Conservation (phyloP, 441 rosid genomes). For the Raphanus hybrid region DNA sequence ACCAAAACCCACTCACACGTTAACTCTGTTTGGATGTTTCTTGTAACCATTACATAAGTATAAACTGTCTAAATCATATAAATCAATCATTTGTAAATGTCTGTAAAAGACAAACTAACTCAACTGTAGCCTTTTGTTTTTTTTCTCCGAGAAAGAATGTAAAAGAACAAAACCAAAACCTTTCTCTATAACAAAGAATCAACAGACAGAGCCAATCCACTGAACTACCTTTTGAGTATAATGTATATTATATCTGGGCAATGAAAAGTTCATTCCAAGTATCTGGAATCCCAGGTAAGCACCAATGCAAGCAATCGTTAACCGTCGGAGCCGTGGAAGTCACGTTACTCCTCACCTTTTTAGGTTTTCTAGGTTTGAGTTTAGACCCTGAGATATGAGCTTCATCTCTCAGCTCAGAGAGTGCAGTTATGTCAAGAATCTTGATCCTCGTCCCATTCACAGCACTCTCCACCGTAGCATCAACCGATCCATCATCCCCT, state of each 20-base stretch:
- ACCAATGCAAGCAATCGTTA: slow-evolving; percentile 82
- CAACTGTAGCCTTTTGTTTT: not conserved
- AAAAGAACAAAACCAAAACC: not conserved
- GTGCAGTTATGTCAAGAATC: slow-evolving; percentile 67
- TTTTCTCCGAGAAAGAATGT: slow-evolving; percentile 16
- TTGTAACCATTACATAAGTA: not conserved
- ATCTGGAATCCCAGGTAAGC: slow-evolving; percentile 75
- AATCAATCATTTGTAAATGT: not conserved
- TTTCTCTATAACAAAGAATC: slow-evolving; percentile 36
- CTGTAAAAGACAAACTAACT: no score
- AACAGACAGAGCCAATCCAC: slow-evolving; percentile 17
- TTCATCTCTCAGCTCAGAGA: slow-evolving; percentile 74
- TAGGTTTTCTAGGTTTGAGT: slow-evolving; percentile 45
- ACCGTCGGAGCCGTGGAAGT: slow-evolving; percentile 31
- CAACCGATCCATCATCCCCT: slow-evolving; percentile 52
- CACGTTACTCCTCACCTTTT: slow-evolving; percentile 42
- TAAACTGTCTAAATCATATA: not conserved
- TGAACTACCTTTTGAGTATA: slow-evolving; percentile 14
- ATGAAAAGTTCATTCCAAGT: slow-evolving; percentile 70
- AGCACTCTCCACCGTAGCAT: slow-evolving; percentile 55
- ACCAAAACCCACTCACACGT: not conserved
- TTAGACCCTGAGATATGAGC: slow-evolving; percentile 60
- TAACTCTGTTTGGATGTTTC: no score
- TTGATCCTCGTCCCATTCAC: slow-evolving; percentile 59
- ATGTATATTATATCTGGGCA: slow-evolving; percentile 46